Evolutionary conservation across 2,329 filamentous ascomycete species (phyloP).

Genomic region (Aureobasidium sp.): DNA sequence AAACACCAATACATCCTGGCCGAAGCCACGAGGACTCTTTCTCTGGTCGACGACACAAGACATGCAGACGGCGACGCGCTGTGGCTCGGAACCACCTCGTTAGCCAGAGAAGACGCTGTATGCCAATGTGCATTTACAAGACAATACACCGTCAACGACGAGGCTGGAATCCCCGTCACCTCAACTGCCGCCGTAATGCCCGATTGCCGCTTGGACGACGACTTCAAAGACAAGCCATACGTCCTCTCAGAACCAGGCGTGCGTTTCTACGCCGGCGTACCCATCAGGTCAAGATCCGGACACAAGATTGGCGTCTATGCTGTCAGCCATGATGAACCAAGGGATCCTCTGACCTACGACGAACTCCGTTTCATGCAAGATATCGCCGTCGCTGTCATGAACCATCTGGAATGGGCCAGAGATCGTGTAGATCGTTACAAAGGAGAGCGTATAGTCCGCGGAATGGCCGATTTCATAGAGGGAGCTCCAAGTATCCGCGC

Average conservation of each 20-base stretch:
- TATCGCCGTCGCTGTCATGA: slow-evolving; percentile 37
- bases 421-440: slow-evolving; percentile 37
- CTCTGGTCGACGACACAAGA: slow-evolving; percentile 40
- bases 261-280: slow-evolving; percentile 39
- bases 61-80: slow-evolving; percentile 37
- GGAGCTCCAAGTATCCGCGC: slow-evolving; percentile 19
- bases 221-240: slow-evolving; percentile 37
- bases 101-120: slow-evolving; percentile 36
- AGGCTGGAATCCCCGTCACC: neutral
- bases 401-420: slow-evolving; percentile 38
- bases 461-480: slow-evolving; percentile 30
- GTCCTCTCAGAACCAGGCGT: slow-evolving; percentile 33
- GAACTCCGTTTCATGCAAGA: slow-evolving; percentile 32
- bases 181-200: slow-evolving; percentile 18
- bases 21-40: slow-evolving; percentile 50
- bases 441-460: slow-evolving; percentile 28
- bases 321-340: slow-evolving; percentile 32
- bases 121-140: slow-evolving; percentile 29
- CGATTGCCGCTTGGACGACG: slow-evolving; percentile 36
- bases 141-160: slow-evolving; percentile 15
- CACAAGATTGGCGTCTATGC: slow-evolving; percentile 38
- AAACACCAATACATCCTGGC: slow-evolving; percentile 56
- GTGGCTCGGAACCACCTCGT: slow-evolving; percentile 37
- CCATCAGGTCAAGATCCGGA: slow-evolving; percentile 35
- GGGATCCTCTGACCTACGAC: slow-evolving; percentile 28